Evolutionary conservation across 768 basidiomycete species (phyloP), one percentile per base, ranked within the genome.

Genomic region (Favolaschia claudopus): DNA sequence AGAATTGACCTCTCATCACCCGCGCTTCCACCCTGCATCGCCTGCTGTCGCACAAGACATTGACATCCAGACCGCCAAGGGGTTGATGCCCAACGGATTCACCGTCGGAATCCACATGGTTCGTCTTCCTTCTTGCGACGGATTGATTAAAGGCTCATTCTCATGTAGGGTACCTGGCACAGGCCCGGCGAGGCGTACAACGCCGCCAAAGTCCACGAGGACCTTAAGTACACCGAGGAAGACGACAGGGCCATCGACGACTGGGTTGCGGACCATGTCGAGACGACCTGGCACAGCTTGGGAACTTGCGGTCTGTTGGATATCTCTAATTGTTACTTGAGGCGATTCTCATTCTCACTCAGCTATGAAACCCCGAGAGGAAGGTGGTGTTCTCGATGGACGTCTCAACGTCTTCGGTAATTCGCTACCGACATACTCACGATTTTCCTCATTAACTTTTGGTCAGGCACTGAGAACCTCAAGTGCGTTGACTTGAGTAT

Each of bases 251-350:
- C 87, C 36, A 91, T 89, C 65, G 89, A 89, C 66, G 82, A 79
- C 58, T 82, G 78, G 78, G 62, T 81, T 53, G 72, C 80, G 63
- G 84, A 88, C 70, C 87, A 89, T 70, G 88, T 90, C 65, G 89
- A 89, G 78, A 89, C 89, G 10, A 89, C 88, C 54, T 89, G 89
- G 89, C 89, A 90, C 78, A 86, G 84, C 70, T 77, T 89, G 47
- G 77, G 79, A 39, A 81, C 79, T 63, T 81, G 81, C 72, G 78
- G 79, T 81, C 68, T 55, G 74, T 52, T n/a, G 24, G 2, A 5
- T 7, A 29, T 28, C 6, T 20, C 17, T 19, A 42, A 4, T 28
- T 25, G 17, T 32, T 32, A 8, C 28, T 22, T 8, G 42, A 7
- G 0, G 24, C 25, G 36, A 20, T 31, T 19, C n/a, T n/a, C 24